Conservation (phyloP, 257 asterid genomes). For the Solanum tarapatanum region DNA sequence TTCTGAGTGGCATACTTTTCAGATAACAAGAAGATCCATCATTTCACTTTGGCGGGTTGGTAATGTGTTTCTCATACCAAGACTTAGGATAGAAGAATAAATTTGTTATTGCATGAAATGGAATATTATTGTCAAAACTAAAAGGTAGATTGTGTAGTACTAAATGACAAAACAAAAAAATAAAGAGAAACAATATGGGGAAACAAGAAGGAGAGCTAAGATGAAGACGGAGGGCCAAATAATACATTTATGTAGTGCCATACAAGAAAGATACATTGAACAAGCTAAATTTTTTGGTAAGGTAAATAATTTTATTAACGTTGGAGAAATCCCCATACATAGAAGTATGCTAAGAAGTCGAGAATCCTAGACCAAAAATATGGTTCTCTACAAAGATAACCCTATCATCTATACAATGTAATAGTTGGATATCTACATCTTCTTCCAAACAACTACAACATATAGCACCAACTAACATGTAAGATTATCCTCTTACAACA, state of each 20-base stretch:
- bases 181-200: neutral
- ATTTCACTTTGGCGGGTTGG: neutral
- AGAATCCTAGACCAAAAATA: neutral
- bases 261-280: neutral
- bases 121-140: neutral
- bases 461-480: neutral
- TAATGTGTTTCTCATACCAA: neutral
- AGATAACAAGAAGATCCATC: neutral
- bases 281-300: neutral
- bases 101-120: neutral
- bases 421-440: neutral
- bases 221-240: neutral
- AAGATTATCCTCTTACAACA: neutral
- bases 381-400: neutral
- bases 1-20: neutral
- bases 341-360: neutral
- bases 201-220: neutral
- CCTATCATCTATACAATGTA: neutral
- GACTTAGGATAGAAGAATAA: neutral
- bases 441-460: neutral
- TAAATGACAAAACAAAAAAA: neutral
- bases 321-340: neutral
- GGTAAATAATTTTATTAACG: neutral
- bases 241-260: neutral
- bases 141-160: neutral